Percentiles rank a stretch among this genome's conserved stretches.
These are phyloP conservation scores for Phytophthora cactorum DNA, from an alignment of 352 stramenopile species.

Conservation along the genomic window DNA sequence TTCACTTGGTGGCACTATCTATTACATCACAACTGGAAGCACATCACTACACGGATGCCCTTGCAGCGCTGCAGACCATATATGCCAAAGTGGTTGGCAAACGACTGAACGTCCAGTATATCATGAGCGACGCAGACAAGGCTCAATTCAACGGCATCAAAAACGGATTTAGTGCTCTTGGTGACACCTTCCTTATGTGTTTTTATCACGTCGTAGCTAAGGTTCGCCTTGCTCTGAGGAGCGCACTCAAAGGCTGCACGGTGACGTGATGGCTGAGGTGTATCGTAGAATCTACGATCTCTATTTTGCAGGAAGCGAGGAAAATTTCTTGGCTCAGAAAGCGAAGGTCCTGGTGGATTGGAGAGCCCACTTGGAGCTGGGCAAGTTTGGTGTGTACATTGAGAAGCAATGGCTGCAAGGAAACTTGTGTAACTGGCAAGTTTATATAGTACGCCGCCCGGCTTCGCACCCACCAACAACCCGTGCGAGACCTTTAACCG, in stretches of 20 bases:
- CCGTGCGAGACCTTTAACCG: too few relatives aligned
- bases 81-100: neutral
- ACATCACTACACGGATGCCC: constrained; percentile 3
- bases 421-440: neutral
- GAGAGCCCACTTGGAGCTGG: neutral
- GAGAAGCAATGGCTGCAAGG: constrained; percentile 8
- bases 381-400: neutral
- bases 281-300: constrained; percentile 10
- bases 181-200: constrained; percentile 3
- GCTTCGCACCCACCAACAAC: neutral
- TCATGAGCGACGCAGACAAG: neutral
- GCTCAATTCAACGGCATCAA: constrained; percentile 8
- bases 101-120: neutral
- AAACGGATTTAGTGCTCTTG: neutral
- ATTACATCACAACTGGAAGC: constrained; percentile 4
- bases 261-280: neutral
- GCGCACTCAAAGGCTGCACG: neutral
- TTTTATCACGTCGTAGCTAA: constrained; percentile 16
- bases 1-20: neutral
- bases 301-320: neutral
- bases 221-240: neutral
- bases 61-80: neutral
- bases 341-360: neutral
- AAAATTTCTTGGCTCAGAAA: too few relatives aligned
- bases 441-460: neutral